These are phyloP conservation scores for Primulina eburnea DNA, from an alignment of 257 asterid genomes.

Conservation along the genomic window DNA sequence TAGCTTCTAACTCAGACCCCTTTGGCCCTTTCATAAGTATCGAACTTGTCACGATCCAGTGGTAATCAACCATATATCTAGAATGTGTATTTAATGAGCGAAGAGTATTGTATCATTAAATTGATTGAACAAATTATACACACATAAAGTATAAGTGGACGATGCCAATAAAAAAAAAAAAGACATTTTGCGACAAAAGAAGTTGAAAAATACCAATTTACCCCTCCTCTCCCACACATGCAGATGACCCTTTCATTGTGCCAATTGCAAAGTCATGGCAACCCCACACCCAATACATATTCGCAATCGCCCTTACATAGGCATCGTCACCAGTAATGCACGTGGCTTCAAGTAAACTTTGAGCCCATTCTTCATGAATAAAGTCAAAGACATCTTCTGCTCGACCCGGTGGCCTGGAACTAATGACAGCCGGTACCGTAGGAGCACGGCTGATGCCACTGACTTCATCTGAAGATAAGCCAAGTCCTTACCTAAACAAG, in stretches of 20 bases:
- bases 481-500: conserved; percentile 81
- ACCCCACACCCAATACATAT: neutral
- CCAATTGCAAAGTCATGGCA: neutral
- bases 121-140: neutral
- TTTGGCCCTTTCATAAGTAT: too few species aligned
- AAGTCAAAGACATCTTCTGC: conserved; percentile 83
- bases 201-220: neutral
- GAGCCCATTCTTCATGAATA: conserved; percentile 72
- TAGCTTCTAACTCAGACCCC: too few species aligned
- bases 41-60: too few species aligned
- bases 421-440: conserved; percentile 55
- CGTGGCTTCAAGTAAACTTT: conserved; percentile 55
- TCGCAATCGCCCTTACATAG: conserved; percentile 27
- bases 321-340: conserved; percentile 38
- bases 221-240: neutral
- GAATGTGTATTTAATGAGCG: neutral
- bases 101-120: neutral
- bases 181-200: neutral
- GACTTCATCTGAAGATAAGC: conserved; percentile 91
- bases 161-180: too few species aligned
- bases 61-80: too few species aligned
- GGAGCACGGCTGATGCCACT: conserved; percentile 76
- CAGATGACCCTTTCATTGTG: neutral
- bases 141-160: neutral
- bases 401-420: conserved; percentile 79